Evolutionary conservation across 768 basidiomycete genomes (phyloP).

Genomic region (Auricularia sp.): DNA sequence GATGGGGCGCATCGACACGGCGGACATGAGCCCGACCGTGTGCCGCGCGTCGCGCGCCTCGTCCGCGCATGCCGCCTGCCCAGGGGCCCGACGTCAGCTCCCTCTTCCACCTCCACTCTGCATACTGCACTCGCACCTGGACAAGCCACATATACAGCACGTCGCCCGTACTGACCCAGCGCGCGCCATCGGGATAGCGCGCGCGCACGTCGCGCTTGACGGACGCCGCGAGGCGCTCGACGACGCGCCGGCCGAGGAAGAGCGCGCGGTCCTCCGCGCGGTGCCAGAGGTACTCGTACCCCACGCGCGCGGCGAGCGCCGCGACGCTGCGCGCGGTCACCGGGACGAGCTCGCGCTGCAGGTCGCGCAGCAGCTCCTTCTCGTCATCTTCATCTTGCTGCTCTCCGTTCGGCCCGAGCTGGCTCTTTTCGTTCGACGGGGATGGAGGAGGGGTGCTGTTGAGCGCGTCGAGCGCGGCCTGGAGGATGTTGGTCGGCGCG

Average conservation of each 20-base stretch:
- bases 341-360: background rate
- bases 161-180: background rate
- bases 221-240: background rate
- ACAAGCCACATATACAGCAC: background rate
- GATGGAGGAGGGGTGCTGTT: background rate
- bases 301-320: background rate
- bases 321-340: background rate
- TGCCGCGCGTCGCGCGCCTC: too few species aligned
- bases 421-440: background rate
- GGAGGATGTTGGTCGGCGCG: background rate
- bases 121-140: background rate
- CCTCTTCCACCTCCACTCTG: too few species aligned
- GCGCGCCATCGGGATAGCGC: background rate
- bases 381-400: background rate
- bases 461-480: background rate
- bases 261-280: background rate
- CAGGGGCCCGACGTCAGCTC: too few species aligned
- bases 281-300: background rate
- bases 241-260: background rate
- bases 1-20: background rate
- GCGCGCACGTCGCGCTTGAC: background rate
- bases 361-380: background rate
- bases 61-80: too few species aligned
- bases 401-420: too few species aligned
- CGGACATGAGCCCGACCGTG: background rate